Conservation (phyloP, 352 stramenopile genomes). For the Globisporangium megalacanthum region DNA sequence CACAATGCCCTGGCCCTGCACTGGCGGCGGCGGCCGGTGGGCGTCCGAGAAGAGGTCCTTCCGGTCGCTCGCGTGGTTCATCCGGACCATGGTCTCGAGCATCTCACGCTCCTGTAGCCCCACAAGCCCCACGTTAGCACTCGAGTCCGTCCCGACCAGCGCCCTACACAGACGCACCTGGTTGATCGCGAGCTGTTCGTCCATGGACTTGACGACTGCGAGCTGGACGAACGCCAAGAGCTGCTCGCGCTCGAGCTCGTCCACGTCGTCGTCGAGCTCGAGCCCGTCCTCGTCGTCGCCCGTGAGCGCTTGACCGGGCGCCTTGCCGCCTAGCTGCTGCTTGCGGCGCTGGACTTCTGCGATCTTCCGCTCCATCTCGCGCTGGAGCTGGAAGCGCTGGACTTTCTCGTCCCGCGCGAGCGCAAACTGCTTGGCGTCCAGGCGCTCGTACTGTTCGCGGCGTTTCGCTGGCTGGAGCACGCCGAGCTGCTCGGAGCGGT, state of each 20-base stretch:
- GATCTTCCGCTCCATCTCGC: conserved; percentile 71
- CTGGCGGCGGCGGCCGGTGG: conserved; percentile 48
- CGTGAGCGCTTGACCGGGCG: conserved; percentile 15
- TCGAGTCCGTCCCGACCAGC: background rate
- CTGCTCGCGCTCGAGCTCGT: conserved; percentile 78
- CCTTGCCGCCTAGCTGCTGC: conserved; percentile 19
- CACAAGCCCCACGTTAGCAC: background rate
- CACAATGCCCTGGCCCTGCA: conserved; percentile 77
- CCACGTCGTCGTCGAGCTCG: conserved; percentile 46
- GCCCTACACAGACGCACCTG: conserved; percentile 22
- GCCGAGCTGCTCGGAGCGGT: conserved; percentile 53
- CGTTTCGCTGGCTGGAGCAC: conserved; percentile 67
- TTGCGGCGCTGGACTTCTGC: conserved; percentile 43
- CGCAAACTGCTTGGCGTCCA: conserved; percentile 60
- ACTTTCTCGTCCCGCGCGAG: conserved; percentile 78
- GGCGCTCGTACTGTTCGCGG: conserved; percentile 68
- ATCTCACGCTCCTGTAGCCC: conserved; percentile 58
- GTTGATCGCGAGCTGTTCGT: conserved; percentile 68
- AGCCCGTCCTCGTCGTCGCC: conserved; percentile 27
- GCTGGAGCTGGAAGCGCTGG: conserved; percentile 71
- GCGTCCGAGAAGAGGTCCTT: conserved; percentile 68
- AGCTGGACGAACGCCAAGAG: conserved; percentile 80
- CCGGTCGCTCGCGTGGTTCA: conserved; percentile 54
- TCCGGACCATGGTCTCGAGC: conserved; percentile 84
- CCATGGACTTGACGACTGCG: conserved; percentile 67